Evolutionary conservation across 2,329 filamentous ascomycete species (phyloP), one percentile per base, ranked within the genome.

Genomic region (Gaeumannomyces sp.): DNA sequence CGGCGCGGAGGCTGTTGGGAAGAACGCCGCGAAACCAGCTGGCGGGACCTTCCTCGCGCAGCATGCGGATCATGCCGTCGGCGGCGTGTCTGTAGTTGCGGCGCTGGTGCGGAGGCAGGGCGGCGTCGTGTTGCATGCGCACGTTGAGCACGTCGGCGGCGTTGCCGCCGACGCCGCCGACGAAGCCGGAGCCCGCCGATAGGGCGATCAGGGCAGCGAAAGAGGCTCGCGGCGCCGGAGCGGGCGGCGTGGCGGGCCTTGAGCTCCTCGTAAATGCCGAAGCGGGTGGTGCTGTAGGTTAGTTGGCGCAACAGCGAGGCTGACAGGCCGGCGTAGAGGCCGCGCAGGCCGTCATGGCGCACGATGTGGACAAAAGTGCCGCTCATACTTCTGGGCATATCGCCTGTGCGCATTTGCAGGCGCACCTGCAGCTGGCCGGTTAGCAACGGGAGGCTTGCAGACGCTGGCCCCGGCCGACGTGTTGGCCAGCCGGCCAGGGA

Each of bases 141-240:
- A 99, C 95, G 77, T 99, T 99, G 72, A 97, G 83, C 45, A 99
- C 93, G 75, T 99, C 95, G 69, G 93, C 94, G 3, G 93, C 93
- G 78, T 98, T 99, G 69, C 95, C 95, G 7, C 89, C 91, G 60
- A 98, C 79, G 62, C 95, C 95, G 67, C 95, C 95, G 3, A 96
- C 77, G 74, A 97, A 91, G 63, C 95, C 95, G 10, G 95, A 94
- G 33, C 87, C 79, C 29, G 88, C 89, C 64, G 94, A 92, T 77
- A 98, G 91, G 69, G 85, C 90, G 68, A 97, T 84, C 13, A 99
- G 88, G n/a, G 86, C 82, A 14, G 87, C 81, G 71, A 97, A 88
- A 2, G 89, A 87, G 93, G 89, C 63, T 80, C 77, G 58, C 73
- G 70, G 69, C 74, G 67, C 78, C 76, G 31, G 73, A 66, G 50